Base-by-base conservation (phyloP, 768 basidiomycete species). In the Holtermanniella nyarrowii region DNA sequence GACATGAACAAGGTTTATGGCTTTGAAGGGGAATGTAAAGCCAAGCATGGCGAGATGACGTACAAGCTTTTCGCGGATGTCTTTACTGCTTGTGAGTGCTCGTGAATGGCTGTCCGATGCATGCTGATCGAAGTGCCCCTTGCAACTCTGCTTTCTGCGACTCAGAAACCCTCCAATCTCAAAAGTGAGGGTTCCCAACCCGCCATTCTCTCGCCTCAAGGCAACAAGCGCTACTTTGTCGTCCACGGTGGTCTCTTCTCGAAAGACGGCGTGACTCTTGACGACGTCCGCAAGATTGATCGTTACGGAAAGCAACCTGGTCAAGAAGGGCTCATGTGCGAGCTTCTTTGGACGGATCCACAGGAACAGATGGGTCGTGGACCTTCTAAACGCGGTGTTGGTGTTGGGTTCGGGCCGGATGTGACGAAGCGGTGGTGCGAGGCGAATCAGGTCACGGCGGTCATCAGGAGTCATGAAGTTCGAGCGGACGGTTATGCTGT, bases 391-490 rank as follows among this genome's bases (percentile, higher is more conserved):
- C 82, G 95, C 31, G 95, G 95, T 47, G 90, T 97, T 54, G 95
- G 95, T 20, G 83, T 95, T 56, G 81, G 84, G 3, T 99, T 99
- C 71, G 95, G 95, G 14, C 91, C 93, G 0, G 90, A 93, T 66
- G 85, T 96, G 16, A 95, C 90, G 1, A 80, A 78, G 64, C 74
- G 79, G 50, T 96, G 90, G 89, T 95, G 91, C 67, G 78, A 81
- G 31, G 75, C 84, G 23, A 95, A 95, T 68, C 79, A 82, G 14
- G 79, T 96, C 44, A 82, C 88, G 21, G 88, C 87, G 4, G 77
- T 99, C 50, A 84, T 96, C 57, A 85, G 95, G 45, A 89, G 86
- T 60, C 95, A 99, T 69, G 95, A 99, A 78, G 93, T 97, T 49
- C 82, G 95, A 53, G 54, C 61, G 85, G 88, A 86, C 53, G 95